These are phyloP conservation scores for Sporothrix pallida DNA, from an alignment of 2,329 filamentous ascomycete species.

Conservation along the genomic window DNA sequence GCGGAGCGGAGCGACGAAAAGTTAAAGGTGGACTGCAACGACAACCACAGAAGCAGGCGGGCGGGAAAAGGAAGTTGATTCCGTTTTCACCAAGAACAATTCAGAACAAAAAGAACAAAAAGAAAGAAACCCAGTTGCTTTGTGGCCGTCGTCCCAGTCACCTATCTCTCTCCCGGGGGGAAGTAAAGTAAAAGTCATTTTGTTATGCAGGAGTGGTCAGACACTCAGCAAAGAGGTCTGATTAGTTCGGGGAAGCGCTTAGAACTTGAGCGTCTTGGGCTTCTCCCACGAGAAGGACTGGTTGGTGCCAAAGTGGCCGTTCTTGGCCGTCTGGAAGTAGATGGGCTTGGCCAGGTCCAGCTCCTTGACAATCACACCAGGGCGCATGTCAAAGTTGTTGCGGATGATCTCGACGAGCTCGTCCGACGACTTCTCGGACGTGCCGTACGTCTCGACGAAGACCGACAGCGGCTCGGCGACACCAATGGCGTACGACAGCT, in stretches of 20 bases:
- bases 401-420: conserved; percentile 95
- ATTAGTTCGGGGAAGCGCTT: conserved; percentile 52
- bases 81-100: conserved; percentile 6
- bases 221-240: background rate
- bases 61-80: conserved; percentile 31
- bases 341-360: conserved; percentile 94
- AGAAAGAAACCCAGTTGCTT: conserved; percentile 15
- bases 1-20: conserved; percentile 4
- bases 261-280: conserved; percentile 92
- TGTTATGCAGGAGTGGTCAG: conserved; percentile 10
- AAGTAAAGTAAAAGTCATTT: conserved; percentile 11
- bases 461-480: conserved; percentile 97
- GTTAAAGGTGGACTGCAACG: background rate
- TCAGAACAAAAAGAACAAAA: background rate
- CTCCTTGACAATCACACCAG: conserved; percentile 98
- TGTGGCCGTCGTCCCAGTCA: no score
- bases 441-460: conserved; percentile 98
- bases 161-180: background rate
- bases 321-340: conserved; percentile 98
- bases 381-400: conserved; percentile 96
- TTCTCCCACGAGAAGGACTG: conserved; percentile 98
- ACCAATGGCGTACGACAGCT: conserved; percentile 99
- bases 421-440: conserved; percentile 83
- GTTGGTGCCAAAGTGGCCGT: conserved; percentile 98
- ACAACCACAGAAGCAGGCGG: conserved; percentile 23